Evolutionary conservation across 495 filamentous ascomycete genomes (phyloP).

Genomic region (Penicillium simplicissimum): DNA sequence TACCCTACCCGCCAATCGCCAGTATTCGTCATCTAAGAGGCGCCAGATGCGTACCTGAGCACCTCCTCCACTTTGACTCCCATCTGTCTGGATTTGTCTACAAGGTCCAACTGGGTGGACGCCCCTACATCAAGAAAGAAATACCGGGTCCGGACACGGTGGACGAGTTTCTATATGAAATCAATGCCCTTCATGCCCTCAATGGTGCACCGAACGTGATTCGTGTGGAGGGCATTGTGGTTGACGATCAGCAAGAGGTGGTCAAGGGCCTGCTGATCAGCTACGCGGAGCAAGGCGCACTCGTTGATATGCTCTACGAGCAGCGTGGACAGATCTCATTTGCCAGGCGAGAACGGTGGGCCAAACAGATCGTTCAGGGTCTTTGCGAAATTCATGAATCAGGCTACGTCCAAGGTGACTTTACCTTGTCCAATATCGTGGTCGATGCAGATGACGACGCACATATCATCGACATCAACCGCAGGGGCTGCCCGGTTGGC

Average conservation of each 20-base stretch:
- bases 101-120: slow-evolving; percentile 72
- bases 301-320: slow-evolving; percentile 91
- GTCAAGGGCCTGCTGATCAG: slow-evolving; percentile 92
- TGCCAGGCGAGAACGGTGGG: slow-evolving; percentile 83
- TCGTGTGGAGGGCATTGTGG: slow-evolving; percentile 82
- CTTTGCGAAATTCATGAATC: slow-evolving; percentile 92
- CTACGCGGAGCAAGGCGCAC: slow-evolving; percentile 82
- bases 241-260: slow-evolving; percentile 70
- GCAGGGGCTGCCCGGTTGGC: slow-evolving; percentile 90
- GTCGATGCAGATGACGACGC: slow-evolving; percentile 83
- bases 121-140: slow-evolving; percentile 91
- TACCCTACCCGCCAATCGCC: slow-evolving; percentile 76
- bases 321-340: slow-evolving; percentile 64
- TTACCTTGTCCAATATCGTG: slow-evolving; percentile 96
- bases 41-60: slow-evolving; percentile 63
- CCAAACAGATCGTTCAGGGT: slow-evolving; percentile 86
- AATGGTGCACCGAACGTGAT: slow-evolving; percentile 75
- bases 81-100: slow-evolving; percentile 98
- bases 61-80: slow-evolving; percentile 77
- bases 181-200: slow-evolving; percentile 88
- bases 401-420: slow-evolving; percentile 96
- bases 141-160: slow-evolving; percentile 95
- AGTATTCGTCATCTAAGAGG: slow-evolving; percentile 76
- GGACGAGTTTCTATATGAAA: slow-evolving; percentile 96
- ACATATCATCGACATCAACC: slow-evolving; percentile 98